phyloP scores from a whole-genome alignment of 306 rosid species.

The Trifolium subterraneum region DNA sequence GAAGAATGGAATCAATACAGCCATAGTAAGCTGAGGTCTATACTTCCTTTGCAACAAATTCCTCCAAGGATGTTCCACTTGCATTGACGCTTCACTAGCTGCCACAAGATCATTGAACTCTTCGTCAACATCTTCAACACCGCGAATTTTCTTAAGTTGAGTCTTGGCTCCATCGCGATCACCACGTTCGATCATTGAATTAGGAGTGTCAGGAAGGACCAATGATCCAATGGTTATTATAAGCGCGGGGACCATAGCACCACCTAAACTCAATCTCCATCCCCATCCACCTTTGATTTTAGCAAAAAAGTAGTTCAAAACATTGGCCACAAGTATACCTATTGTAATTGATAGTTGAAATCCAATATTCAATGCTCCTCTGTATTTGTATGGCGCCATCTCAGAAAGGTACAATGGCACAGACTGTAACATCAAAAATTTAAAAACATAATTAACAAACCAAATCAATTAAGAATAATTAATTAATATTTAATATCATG shows the following conservation, averaged over 20 bases:
- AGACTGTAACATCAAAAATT: slow-evolving; percentile 48
- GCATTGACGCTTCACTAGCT: slow-evolving; percentile 65
- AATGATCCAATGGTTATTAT: slow-evolving; percentile 71
- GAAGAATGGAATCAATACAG: slow-evolving; percentile 74
- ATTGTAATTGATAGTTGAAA: slow-evolving; percentile 84
- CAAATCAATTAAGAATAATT: neutral
- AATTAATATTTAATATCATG: neutral
- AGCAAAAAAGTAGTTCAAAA: slow-evolving; percentile 84
- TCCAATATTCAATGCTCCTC: slow-evolving; percentile 86
- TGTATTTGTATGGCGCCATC: slow-evolving; percentile 87
- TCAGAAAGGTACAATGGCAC: slow-evolving; percentile 94
- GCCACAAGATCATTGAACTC: slow-evolving; percentile 75
- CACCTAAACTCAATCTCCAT: slow-evolving; percentile 93
- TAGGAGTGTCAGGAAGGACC: slow-evolving; percentile 85
- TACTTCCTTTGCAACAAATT: slow-evolving; percentile 69
- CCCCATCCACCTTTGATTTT: slow-evolving; percentile 98
- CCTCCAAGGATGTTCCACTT: slow-evolving; percentile 80
- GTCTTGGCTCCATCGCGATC: slow-evolving; percentile 56
- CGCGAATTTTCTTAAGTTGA: slow-evolving; percentile 60
- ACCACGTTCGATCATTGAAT: slow-evolving; percentile 89
- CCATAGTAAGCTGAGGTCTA: slow-evolving; percentile 81
- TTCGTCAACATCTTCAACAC: slow-evolving; percentile 66
- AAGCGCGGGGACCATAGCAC: slow-evolving; percentile 86
- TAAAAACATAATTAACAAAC: neutral
- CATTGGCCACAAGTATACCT: slow-evolving; percentile 83